phyloP scores from a whole-genome alignment of 169 alveolate genomes.

The Cryptosporidium baileyi region DNA sequence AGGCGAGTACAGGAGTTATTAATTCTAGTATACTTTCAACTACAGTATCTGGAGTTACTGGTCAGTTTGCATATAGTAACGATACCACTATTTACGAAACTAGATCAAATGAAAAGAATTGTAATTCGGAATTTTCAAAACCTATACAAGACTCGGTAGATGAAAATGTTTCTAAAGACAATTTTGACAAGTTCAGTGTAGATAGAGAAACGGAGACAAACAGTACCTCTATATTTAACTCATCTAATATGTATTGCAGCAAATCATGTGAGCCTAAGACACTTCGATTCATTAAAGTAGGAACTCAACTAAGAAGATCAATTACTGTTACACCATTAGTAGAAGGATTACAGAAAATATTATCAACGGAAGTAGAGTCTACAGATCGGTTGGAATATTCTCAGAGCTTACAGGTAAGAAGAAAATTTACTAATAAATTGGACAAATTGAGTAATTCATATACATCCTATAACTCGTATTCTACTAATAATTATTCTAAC shows the following conservation, averaged over 20 bases:
- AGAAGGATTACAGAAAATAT: neutral
- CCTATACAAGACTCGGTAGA: neutral
- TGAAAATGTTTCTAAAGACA: neutral
- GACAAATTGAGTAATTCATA: slow-evolving; percentile 13
- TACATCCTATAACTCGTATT: neutral
- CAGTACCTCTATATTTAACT: neutral
- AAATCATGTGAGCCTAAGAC: slow-evolving; percentile 10
- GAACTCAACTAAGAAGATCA: slow-evolving; percentile 50
- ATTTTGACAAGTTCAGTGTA: neutral
- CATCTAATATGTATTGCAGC: neutral
- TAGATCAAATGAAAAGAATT: neutral
- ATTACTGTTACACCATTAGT: slow-evolving; percentile 43
- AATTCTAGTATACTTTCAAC: slow-evolving; percentile 56
- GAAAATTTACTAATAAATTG: neutral
- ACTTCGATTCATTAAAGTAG: slow-evolving; percentile 41
- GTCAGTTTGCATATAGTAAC: slow-evolving; percentile 36
- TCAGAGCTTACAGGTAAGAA: neutral
- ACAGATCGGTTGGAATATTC: no score
- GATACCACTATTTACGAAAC: slow-evolving; percentile 35
- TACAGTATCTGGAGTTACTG: slow-evolving; percentile 39
- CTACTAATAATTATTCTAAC: neutral
- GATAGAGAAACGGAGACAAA: no score
- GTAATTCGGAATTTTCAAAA: neutral
- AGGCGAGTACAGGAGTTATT: neutral
- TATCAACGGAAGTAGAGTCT: neutral